Evolutionary conservation across 1,139 yeast species (phyloP).

Genomic region (Hansenula lynferdii): DNA sequence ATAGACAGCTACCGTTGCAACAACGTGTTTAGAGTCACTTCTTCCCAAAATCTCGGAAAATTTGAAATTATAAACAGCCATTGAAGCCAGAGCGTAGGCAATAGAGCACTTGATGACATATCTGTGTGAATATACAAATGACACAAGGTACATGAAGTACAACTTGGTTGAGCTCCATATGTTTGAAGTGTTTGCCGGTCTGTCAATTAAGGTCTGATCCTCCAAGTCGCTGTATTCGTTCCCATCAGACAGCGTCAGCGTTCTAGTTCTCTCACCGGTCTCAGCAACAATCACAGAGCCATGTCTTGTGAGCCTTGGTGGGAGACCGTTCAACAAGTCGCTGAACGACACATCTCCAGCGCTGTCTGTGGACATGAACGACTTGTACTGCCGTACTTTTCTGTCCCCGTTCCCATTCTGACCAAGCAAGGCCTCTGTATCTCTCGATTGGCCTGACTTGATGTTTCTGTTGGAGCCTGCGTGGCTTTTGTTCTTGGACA

Average conservation of each 20-base stretch:
- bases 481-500: too few species aligned
- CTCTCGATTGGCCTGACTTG: neutral
- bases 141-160: too few species aligned
- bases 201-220: conserved; percentile 6
- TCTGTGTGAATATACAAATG: neutral
- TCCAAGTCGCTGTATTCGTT: conserved; percentile 12
- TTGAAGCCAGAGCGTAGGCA: conserved; percentile 68
- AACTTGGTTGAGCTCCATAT: neutral
- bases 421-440: neutral
- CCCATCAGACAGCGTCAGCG: neutral
- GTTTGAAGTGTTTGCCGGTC: neutral
- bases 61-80: conserved; percentile 65
- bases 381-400: conserved; percentile 9
- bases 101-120: conserved; percentile 56
- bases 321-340: conserved; percentile 11
- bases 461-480: neutral
- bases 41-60: conserved; percentile 54
- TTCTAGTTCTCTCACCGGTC: conserved; percentile 27
- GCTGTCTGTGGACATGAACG: conserved; percentile 18
- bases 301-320: conserved; percentile 22
- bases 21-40: conserved; percentile 74
- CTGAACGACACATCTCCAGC: conserved; percentile 8
- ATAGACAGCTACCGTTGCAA: conserved; percentile 80
- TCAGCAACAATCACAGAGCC: conserved; percentile 30
- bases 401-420: too few species aligned